These are phyloP conservation scores for Cytospora leucostoma DNA, from an alignment of 2,329 filamentous ascomycete genomes.

Conservation along the genomic window DNA sequence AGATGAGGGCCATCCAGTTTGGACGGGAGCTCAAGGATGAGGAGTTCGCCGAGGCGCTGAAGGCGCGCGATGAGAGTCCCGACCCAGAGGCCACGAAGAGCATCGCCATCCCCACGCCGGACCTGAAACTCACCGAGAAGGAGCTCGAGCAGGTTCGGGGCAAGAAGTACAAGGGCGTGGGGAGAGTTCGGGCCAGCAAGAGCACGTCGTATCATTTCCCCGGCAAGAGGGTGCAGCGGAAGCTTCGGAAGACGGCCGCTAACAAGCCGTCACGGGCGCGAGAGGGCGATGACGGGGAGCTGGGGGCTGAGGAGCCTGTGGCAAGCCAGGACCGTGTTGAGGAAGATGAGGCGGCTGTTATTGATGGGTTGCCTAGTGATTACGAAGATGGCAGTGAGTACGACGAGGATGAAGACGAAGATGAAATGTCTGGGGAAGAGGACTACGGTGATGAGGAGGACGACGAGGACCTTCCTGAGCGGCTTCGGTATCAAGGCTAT, in stretches of 20 bases:
- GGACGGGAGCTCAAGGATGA: slow-evolving; percentile 52
- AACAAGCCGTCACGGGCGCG: slow-evolving; percentile 5
- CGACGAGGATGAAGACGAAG: slow-evolving; percentile 35
- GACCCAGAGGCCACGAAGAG: slow-evolving; percentile 32
- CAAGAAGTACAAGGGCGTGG: slow-evolving; percentile 35
- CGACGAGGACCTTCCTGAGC: slow-evolving; percentile 30
- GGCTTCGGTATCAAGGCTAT: slow-evolving; percentile 7
- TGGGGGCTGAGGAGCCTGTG: slow-evolving; percentile 24
- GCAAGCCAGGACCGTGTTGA: slow-evolving; percentile 32
- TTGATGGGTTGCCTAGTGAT: slow-evolving; percentile 21
- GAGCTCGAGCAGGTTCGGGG: slow-evolving; percentile 40
- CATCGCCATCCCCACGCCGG: slow-evolving; percentile 43
- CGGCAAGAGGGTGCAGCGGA: slow-evolving; percentile 11
- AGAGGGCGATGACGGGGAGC: slow-evolving; percentile 16
- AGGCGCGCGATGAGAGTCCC: slow-evolving; percentile 40
- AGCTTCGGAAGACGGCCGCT: neutral
- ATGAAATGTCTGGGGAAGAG: slow-evolving; percentile 33
- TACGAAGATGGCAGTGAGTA: slow-evolving; percentile 35
- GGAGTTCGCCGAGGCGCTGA: slow-evolving; percentile 48
- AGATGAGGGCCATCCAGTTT: slow-evolving; percentile 69
- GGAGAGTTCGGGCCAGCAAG: slow-evolving; percentile 30
- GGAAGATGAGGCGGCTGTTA: slow-evolving; percentile 15
- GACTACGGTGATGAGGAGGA: slow-evolving; percentile 31
- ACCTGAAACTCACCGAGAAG: slow-evolving; percentile 42
- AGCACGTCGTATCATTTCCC: slow-evolving; percentile 33